Percentiles rank a stretch among this genome's conserved stretches.
Conservation (phyloP, 371 early-diverging fungal species). For the Mortierella sp. region DNA sequence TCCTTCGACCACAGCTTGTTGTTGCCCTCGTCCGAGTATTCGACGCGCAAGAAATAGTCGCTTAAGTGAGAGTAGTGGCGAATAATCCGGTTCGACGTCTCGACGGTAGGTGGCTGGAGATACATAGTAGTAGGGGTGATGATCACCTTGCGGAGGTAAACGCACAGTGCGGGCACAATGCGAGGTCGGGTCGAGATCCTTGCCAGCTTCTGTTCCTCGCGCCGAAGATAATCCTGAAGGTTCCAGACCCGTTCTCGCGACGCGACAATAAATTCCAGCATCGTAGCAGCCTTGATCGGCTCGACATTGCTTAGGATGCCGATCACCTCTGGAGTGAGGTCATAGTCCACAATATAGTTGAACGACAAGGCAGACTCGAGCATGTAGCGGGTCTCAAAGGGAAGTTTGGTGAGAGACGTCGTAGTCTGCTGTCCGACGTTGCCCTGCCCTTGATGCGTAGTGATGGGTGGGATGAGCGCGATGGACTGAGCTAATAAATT, state of each 20-base stretch:
- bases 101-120: conserved; percentile 68
- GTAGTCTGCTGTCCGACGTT: background rate
- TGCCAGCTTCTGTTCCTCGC: conserved; percentile 19
- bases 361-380: conserved; percentile 63
- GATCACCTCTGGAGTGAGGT: conserved; percentile 60
- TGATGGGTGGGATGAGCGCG: background rate
- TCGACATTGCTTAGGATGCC: conserved; percentile 44
- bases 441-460: background rate
- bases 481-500: conserved; percentile 17
- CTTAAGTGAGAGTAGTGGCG: conserved; percentile 63
- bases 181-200: conserved; percentile 25
- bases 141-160: conserved; percentile 70
- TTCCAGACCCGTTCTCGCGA: conserved; percentile 61
- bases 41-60: conserved; percentile 79
- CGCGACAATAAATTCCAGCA: conserved; percentile 56
- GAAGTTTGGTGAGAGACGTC: conserved; percentile 4
- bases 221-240: conserved; percentile 28
- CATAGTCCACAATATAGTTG: conserved; percentile 61
- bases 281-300: conserved; percentile 50
- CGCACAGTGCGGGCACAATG: conserved; percentile 66
- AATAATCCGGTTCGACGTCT: conserved; percentile 78
- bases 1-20: conserved; percentile 59
- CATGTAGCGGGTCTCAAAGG: conserved; percentile 64
- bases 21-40: conserved; percentile 77
- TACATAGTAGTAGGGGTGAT: conserved; percentile 76